These are phyloP conservation scores for Iris macrosiphon DNA, from an alignment of 106 monocot genomes.

Conservation along the genomic window DNA sequence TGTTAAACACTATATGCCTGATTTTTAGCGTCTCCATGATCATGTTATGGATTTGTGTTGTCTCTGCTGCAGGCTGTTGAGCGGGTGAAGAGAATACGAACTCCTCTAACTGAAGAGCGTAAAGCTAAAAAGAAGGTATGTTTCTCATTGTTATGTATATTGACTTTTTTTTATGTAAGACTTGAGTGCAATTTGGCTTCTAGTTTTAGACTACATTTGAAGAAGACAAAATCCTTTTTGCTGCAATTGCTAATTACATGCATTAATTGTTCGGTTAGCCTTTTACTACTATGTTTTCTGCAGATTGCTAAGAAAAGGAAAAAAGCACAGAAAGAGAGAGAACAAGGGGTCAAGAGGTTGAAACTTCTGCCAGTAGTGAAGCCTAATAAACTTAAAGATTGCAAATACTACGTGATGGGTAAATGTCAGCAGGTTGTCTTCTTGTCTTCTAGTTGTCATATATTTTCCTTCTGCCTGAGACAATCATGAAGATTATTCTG, in stretches of 20 bases:
- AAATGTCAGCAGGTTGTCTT: slow-evolving; percentile 78
- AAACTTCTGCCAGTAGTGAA: slow-evolving; percentile 57
- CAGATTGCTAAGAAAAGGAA: slow-evolving; percentile 82
- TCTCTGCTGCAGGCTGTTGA: slow-evolving; percentile 25
- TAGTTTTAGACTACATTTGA: not conserved
- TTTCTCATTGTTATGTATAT: not conserved
- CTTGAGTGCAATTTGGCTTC: not conserved
- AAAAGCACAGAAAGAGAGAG: slow-evolving; percentile 61
- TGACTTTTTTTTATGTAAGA: no score
- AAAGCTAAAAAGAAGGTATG: slow-evolving; percentile 70
- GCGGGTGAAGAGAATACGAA: slow-evolving; percentile 36
- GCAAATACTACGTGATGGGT: slow-evolving; percentile 67
- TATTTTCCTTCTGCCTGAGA: no score
- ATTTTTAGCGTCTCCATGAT: not conserved
- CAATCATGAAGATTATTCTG: no score
- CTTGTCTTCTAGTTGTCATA: not conserved
- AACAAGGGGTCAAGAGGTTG: slow-evolving; percentile 75
- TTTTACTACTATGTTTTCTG: slow-evolving; percentile 4
- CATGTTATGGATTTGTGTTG: not conserved
- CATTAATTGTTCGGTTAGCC: no score
- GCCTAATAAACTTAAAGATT: slow-evolving; percentile 64
- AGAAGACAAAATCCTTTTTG: not conserved
- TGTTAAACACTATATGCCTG: no score
- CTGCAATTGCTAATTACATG: not conserved
- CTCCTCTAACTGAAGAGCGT: slow-evolving; percentile 42